Evolutionary conservation across 2,329 filamentous ascomycete species (phyloP).

Genomic region (Verruconis gallopava): DNA sequence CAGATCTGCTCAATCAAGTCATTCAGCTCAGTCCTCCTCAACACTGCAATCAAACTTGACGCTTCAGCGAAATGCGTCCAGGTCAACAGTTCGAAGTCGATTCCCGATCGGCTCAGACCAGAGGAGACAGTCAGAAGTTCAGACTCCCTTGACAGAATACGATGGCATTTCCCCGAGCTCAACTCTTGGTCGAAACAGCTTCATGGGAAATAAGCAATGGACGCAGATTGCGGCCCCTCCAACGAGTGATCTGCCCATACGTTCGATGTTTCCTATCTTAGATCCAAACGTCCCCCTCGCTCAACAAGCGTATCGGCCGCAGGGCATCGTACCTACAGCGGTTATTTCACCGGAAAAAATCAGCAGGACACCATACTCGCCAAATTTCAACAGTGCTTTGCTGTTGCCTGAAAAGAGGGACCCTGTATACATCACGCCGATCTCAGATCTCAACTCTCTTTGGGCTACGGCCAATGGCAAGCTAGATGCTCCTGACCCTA

Average conservation of each 20-base stretch:
- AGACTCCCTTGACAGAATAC: background rate
- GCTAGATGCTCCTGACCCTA: constrained; percentile 14
- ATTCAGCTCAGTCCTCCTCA: too few species aligned
- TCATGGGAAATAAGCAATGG: background rate
- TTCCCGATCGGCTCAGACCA: background rate
- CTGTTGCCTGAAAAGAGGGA: background rate
- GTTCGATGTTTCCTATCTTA: constrained; percentile 66
- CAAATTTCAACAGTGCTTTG: background rate
- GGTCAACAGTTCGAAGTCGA: background rate
- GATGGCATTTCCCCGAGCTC: background rate
- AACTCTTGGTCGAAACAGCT: constrained; percentile 7
- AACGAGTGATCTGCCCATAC: constrained; percentile 30
- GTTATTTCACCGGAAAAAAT: constrained; percentile 52
- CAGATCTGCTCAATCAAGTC: background rate
- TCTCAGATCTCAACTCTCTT: constrained; percentile 48
- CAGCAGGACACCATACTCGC: constrained; percentile 47
- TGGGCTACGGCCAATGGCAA: constrained; percentile 57
- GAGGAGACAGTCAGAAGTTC: background rate
- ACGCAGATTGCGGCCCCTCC: background rate
- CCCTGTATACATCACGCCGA: constrained; percentile 32
- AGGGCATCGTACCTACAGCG: constrained; percentile 33
- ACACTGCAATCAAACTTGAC: background rate
- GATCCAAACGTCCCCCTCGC: constrained; percentile 53
- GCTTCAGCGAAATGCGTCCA: background rate
- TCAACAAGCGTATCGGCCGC: constrained; percentile 58